These are phyloP conservation scores for Lophiotrema nucula DNA, from an alignment of 495 filamentous ascomycete species.

Conservation along the genomic window DNA sequence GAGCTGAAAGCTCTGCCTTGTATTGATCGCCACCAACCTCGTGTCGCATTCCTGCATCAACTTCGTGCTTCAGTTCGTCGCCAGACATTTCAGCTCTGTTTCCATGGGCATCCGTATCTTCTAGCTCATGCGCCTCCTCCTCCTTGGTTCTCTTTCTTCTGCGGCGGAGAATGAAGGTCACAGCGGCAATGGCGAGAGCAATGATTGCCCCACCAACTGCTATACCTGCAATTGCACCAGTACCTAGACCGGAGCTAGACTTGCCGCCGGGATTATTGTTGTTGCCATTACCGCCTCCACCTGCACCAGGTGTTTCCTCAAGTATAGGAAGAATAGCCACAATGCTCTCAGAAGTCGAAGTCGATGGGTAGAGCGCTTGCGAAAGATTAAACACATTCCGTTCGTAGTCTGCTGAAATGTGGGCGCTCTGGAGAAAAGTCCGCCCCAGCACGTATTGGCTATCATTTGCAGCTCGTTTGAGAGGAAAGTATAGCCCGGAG, in stretches of 20 bases:
- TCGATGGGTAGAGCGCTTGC: slow-evolving; percentile 33
- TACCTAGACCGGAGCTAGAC: slow-evolving; percentile 4
- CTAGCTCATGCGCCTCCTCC: slow-evolving; percentile 22
- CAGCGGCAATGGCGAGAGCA: slow-evolving; percentile 9
- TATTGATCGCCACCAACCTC: slow-evolving; percentile 23
- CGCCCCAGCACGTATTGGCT: slow-evolving; percentile 41
- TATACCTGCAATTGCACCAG: slow-evolving; percentile 37
- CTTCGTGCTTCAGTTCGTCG: slow-evolving; percentile 10
- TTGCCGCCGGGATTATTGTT: not conserved
- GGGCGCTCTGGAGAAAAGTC: slow-evolving; percentile 41
- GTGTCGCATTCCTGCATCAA: slow-evolving; percentile 9
- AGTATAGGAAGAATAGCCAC: slow-evolving; percentile 35
- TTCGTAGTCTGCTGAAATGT: slow-evolving; percentile 39
- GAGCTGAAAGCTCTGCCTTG: slow-evolving; percentile 19
- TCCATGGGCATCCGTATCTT: slow-evolving; percentile 16
- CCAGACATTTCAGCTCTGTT: slow-evolving; percentile 1
- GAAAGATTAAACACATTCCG: slow-evolving; percentile 38
- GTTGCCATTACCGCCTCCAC: not conserved
- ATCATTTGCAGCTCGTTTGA: slow-evolving; percentile 37
- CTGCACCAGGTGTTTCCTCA: slow-evolving; percentile 1
- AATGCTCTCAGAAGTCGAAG: slow-evolving; percentile 24
- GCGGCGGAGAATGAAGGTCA: slow-evolving; percentile 9
- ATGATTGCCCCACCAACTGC: slow-evolving; percentile 28
- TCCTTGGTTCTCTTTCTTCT: slow-evolving; percentile 15
- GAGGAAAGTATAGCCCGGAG: slow-evolving; percentile 39